Conservation (phyloP, 139 green algal genomes). For the Eudorina sp. region DNA sequence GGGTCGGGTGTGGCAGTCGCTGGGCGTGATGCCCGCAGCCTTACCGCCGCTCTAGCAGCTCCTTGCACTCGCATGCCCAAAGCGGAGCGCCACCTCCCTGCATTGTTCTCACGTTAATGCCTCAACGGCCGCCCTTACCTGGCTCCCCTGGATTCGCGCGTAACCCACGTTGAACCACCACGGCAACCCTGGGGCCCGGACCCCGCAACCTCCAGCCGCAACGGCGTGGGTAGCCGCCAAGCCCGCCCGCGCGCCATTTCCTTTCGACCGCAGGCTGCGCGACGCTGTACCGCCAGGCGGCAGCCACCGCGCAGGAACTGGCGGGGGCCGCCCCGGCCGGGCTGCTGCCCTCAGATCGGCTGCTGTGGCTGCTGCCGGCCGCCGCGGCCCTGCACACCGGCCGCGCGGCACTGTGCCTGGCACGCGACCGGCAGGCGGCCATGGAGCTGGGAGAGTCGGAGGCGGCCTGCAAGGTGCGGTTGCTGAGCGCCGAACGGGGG, state of each 20-base stretch:
- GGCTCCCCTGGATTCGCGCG: no score
- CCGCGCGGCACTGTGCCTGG: background rate
- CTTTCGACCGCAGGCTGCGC: background rate
- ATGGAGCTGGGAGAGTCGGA: slow-evolving; percentile 43
- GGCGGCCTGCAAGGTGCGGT: slow-evolving; percentile 2
- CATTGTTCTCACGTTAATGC: background rate
- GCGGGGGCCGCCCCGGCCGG: background rate
- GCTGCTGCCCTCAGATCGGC: background rate
- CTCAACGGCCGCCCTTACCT: background rate
- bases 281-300: background rate
- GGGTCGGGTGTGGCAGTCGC: no score
- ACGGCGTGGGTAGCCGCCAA: no score
- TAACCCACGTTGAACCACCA: no score
- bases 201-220: no score
- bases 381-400: background rate
- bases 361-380: background rate
- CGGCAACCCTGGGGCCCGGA: no score
- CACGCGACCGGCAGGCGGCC: slow-evolving; percentile 6
- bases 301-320: background rate
- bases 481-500: no score
- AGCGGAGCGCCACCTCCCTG: background rate
- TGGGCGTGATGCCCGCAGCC: no score
- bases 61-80: no score
- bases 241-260: background rate
- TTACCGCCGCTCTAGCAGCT: no score